A percentile compares a stretch with the other conserved stretches of the same genome.
These are phyloP conservation scores for Ustilago shanxiensis DNA, from an alignment of 1,284 basidiomycete genomes.

Conservation along the genomic window DNA sequence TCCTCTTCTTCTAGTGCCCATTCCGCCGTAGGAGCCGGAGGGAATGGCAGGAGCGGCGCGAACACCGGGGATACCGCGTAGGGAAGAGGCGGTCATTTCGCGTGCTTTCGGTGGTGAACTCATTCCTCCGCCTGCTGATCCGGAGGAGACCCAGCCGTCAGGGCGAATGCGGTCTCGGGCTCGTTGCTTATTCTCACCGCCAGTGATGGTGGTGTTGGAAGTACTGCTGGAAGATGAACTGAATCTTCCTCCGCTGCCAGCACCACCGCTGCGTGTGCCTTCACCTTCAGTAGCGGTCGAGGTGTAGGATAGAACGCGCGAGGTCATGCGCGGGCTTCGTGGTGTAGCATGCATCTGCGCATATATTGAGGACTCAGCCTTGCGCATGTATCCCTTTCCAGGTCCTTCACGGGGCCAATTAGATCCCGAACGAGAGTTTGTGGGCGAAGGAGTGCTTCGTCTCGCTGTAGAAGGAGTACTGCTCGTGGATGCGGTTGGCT, in stretches of 20 bases:
- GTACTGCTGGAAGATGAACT: conserved; percentile 26
- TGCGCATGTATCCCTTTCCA: conserved; percentile 41
- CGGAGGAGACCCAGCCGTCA: conserved; percentile 39
- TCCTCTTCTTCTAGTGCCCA: conserved; percentile 17
- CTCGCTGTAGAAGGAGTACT: not conserved
- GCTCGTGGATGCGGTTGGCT: conserved; percentile 12
- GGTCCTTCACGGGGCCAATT: conserved; percentile 35
- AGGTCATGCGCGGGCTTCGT: conserved; percentile 41
- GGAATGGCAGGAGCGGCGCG: not conserved
- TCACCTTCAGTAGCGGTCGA: conserved; percentile 43
- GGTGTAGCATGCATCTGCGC: conserved; percentile 43
- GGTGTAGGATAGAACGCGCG: conserved; percentile 32
- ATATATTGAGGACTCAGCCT: conserved; percentile 40
- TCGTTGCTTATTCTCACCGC: conserved; percentile 25
- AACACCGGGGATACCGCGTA: conserved; percentile 27
- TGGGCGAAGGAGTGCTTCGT: conserved; percentile 15
- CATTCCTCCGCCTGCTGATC: conserved; percentile 20
- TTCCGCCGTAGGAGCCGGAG: not conserved
- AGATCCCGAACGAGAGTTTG: conserved; percentile 15
- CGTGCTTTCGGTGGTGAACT: conserved; percentile 23
- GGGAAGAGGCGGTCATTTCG: conserved; percentile 13
- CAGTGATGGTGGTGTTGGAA: conserved; percentile 23
- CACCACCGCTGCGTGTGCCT: conserved; percentile 17
- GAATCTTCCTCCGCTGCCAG: not conserved
- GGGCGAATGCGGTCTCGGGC: conserved; percentile 39